phyloP scores from a whole-genome alignment of 768 basidiomycete species.

The Plicaturopsis crispa region DNA sequence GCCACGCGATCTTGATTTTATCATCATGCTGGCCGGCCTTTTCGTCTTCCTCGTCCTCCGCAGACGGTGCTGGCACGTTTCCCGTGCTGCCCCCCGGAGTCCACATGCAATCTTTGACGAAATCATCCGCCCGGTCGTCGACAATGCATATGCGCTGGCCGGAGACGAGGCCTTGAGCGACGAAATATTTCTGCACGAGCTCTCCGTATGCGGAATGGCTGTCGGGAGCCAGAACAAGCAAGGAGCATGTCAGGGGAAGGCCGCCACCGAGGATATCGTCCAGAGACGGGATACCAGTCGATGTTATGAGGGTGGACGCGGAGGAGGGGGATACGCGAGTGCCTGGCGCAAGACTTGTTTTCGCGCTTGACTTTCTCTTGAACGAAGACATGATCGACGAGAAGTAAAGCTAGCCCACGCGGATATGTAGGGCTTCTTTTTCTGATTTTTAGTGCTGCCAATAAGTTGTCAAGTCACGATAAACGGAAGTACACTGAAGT shows the following conservation, averaged over 20 bases:
- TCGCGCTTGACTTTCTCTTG: conserved; percentile 53
- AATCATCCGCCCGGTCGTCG: conserved; percentile 44
- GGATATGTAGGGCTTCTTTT: too few relatives aligned
- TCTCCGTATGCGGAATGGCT: conserved; percentile 79
- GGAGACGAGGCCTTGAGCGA: conserved; percentile 76
- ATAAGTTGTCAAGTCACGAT: too few relatives aligned
- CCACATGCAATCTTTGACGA: conserved; percentile 83
- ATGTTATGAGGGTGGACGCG: conserved; percentile 49
- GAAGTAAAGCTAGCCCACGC: conserved; percentile 2
- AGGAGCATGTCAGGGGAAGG: conserved; percentile 70
- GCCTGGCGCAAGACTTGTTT: conserved; percentile 35
- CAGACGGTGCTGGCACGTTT: conserved; percentile 8
- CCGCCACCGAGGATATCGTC: conserved; percentile 96
- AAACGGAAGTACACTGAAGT: too few relatives aligned
- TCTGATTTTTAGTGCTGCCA: too few relatives aligned
- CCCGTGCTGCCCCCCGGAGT: conserved; percentile 7
- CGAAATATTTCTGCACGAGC: conserved; percentile 80
- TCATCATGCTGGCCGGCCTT: conserved; percentile 32
- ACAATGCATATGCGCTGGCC: conserved; percentile 67
- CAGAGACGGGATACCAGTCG: conserved; percentile 86
- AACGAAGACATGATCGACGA: conserved; percentile 72
- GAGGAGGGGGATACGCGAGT: conserved; percentile 55
- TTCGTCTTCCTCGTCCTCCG: conserved; percentile 29
- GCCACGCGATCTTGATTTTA: conserved; percentile 93
- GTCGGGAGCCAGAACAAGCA: conserved; percentile 78